Evolutionary conservation across 108 stramenopile species (phyloP), one percentile per base, ranked within the genome.

Genomic region (Cyclotella sp.): DNA sequence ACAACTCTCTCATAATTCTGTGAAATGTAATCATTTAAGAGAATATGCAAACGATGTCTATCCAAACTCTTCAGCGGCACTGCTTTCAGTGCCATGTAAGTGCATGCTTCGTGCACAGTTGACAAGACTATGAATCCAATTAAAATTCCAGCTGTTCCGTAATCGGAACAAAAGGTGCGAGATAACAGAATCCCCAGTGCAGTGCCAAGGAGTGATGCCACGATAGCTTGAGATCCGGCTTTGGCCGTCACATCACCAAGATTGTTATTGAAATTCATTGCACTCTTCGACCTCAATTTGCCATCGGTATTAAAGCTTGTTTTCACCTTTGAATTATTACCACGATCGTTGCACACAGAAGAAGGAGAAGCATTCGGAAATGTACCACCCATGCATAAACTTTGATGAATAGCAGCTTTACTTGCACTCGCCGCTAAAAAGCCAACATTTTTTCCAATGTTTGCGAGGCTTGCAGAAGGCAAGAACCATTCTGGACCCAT

Each of bases 221-320:
- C 75, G 40, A 99, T 97, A 27, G 86, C 76, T 84, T 99, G 99
- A 5, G 93, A 89, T 27, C 97, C 98, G 18, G 96, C 73, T 78
- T 98, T 98, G 53, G 96, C 99, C 0, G 99, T 99, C 22, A 99
- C 86, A 85, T 99, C 99, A 11, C 95, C 98, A 28, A 99, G 89
- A 86, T 98, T 98, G 44, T 72, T 82, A 45, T 58, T 73, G 26
- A 53, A 59, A 47, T 22, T 65, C 27, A 66, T 58, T 14, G 63
- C 40, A 40, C 39, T 66, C 47, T 54, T 11, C 18, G 29, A n/a
- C 27, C 9, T 57, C 29, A 4, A 39, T 30, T 30, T 65, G 10
- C 15, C 42, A 34, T 43, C 57, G 1, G 41, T 0, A 12, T 64
- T 54, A 24, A n/a, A 24, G 15, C 40, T 15, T 27, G 19, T 19